A percentile compares a stretch with the other conserved stretches of the same genome.
Evolutionary conservation across 2,329 filamentous ascomycete species (phyloP).

Genomic region (Epichloe typhina): DNA sequence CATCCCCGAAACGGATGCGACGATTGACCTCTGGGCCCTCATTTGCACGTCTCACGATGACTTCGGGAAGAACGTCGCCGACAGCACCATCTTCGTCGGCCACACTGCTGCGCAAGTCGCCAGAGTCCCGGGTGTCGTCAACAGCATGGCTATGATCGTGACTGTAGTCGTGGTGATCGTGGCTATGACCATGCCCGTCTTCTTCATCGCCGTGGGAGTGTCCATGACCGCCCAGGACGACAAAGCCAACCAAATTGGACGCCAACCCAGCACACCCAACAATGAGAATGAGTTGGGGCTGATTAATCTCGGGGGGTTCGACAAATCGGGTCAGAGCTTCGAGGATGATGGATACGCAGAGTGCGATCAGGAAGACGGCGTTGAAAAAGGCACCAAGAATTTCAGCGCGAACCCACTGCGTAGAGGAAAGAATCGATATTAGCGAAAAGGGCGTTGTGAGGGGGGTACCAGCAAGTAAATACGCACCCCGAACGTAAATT

Average conservation of each 20-base stretch:
- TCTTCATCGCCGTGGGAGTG: slow-evolving; percentile 58
- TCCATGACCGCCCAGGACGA: slow-evolving; percentile 86
- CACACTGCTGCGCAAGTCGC: slow-evolving; percentile 24
- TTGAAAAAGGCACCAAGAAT: slow-evolving; percentile 94
- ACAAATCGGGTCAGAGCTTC: slow-evolving; percentile 88
- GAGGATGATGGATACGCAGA: slow-evolving; percentile 92
- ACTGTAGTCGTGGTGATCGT: slow-evolving; percentile 28
- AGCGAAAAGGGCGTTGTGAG: slow-evolving; percentile 6
- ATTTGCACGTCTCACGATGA: slow-evolving; percentile 37
- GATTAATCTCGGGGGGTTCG: slow-evolving; percentile 75
- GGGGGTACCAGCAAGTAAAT: neutral
- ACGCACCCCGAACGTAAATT: slow-evolving; percentile 86
- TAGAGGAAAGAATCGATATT: slow-evolving; percentile 6
- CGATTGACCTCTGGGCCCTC: slow-evolving; percentile 22
- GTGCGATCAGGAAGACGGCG: slow-evolving; percentile 89
- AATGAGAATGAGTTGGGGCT: slow-evolving; percentile 76
- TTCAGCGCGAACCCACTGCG: slow-evolving; percentile 88
- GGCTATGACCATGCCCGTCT: slow-evolving; percentile 38
- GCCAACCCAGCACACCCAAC: slow-evolving; percentile 76
- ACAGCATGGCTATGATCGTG: slow-evolving; percentile 26
- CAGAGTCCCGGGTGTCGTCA: slow-evolving; percentile 37
- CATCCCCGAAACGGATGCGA: slow-evolving; percentile 27
- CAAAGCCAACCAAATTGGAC: slow-evolving; percentile 80
- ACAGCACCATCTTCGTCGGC: slow-evolving; percentile 46
- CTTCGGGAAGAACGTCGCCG: slow-evolving; percentile 51